Evolutionary conservation across 495 filamentous ascomycete genomes (phyloP).

Genomic region (Penicillium malachiteum): DNA sequence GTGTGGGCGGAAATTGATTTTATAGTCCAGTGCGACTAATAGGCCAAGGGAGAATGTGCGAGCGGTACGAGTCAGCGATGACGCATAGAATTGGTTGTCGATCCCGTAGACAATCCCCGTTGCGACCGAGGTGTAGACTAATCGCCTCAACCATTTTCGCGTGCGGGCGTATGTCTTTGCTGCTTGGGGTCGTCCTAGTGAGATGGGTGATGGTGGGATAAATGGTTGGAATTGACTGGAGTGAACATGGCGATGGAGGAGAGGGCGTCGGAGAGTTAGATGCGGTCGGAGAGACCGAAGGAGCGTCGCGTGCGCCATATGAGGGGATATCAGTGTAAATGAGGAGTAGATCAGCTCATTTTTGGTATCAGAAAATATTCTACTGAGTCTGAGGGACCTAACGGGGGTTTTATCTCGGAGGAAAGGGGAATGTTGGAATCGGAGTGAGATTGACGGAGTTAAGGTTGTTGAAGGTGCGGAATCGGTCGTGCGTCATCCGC

Average conservation of each 20-base stretch:
- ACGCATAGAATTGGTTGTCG: slow-evolving; percentile 74
- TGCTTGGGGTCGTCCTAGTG: slow-evolving; percentile 70
- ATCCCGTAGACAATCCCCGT: slow-evolving; percentile 60
- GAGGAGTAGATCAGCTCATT: background rate
- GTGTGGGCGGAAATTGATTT: slow-evolving; percentile 86
- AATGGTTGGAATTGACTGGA: slow-evolving; percentile 62
- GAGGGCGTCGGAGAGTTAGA: slow-evolving; percentile 9
- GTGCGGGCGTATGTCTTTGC: slow-evolving; percentile 63
- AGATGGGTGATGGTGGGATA: slow-evolving; percentile 73
- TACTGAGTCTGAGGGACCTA: background rate
- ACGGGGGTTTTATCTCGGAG: background rate
- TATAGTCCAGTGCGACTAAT: slow-evolving; percentile 89
- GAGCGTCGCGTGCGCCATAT: slow-evolving; percentile 31
- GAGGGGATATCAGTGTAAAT: background rate
- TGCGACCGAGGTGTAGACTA: slow-evolving; percentile 61
- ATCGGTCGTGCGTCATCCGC: background rate
- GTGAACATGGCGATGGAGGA: slow-evolving; percentile 26
- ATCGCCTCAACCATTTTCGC: slow-evolving; percentile 72
- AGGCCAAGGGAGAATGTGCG: slow-evolving; percentile 77
- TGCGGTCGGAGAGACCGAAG: slow-evolving; percentile 26
- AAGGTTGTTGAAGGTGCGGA: background rate
- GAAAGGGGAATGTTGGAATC: background rate
- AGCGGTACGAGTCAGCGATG: slow-evolving; percentile 72
- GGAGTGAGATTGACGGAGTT: background rate
- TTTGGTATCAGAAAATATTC: background rate